Conservation (phyloP, 352 stramenopile genomes). For the Globisporangium abappressorium region DNA sequence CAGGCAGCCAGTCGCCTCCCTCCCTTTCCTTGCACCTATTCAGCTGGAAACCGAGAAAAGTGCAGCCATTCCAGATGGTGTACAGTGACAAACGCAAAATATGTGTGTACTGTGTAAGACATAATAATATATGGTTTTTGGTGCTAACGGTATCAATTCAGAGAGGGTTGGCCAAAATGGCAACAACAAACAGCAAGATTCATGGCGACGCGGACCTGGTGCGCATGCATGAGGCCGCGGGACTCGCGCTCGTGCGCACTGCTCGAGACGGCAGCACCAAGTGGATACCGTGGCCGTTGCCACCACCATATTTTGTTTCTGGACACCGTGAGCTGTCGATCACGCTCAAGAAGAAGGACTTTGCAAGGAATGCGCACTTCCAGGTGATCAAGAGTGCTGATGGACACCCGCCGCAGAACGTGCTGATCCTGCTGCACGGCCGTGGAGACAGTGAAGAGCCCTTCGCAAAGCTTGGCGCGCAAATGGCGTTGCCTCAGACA, state of each 20-base stretch:
- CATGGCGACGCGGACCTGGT: constrained; percentile 9
- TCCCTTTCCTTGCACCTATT: neutral
- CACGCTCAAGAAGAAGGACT: constrained; percentile 12
- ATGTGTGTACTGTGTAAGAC: neutral
- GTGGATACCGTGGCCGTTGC: constrained; percentile 27
- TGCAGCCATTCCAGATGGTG: constrained; percentile 1
- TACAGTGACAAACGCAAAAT: neutral
- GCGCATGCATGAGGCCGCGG: constrained; percentile 23
- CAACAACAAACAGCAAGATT: constrained; percentile 1
- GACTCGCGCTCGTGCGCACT: constrained; percentile 26
- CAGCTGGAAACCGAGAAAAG: constrained; percentile 7
- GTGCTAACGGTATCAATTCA: neutral
- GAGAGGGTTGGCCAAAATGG: neutral
- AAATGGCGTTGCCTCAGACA: constrained; percentile 67
- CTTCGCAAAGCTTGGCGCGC: constrained; percentile 44
- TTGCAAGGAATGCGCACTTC: constrained; percentile 24
- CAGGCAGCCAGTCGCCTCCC: neutral
- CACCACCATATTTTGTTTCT: neutral
- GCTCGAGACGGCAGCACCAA: constrained; percentile 12
- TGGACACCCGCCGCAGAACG: constrained; percentile 37
- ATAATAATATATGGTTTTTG: neutral
- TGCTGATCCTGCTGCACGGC: constrained; percentile 62
- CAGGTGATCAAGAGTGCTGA: constrained; percentile 19
- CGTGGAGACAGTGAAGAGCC: constrained; percentile 51
- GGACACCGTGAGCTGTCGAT: constrained; percentile 19